phyloP scores from a whole-genome alignment of 192 early-diverging fungal species.

The Backusella liffmaniae region DNA sequence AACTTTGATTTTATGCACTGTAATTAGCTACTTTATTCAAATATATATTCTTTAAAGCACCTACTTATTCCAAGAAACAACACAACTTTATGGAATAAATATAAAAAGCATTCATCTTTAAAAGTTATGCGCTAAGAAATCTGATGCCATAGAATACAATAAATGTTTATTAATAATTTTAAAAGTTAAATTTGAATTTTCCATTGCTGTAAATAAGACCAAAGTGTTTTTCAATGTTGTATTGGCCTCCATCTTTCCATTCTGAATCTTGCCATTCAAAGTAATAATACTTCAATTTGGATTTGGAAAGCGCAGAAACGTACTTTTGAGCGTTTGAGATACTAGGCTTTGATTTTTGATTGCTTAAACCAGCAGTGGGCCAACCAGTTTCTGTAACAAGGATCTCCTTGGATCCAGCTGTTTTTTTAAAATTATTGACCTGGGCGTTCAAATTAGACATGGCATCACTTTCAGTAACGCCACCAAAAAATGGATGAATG shows the following conservation, averaged over 20 bases:
- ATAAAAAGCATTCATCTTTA: too few relatives aligned
- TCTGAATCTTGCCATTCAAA: conserved; percentile 58
- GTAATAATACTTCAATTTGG: conserved; percentile 51
- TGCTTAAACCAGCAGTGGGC: conserved; percentile 53
- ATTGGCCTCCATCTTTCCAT: conserved; percentile 44
- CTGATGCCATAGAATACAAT: not conserved
- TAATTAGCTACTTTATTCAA: too few relatives aligned
- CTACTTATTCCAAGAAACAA: too few relatives aligned
- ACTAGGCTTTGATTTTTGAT: conserved; percentile 41
- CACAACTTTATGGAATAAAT: too few relatives aligned
- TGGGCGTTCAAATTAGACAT: conserved; percentile 46
- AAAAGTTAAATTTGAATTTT: conserved; percentile 19
- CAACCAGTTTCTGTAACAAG: conserved; percentile 62
- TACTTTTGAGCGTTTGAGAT: conserved; percentile 43
- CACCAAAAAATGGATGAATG: conserved; percentile 60
- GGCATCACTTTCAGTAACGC: conserved; percentile 43
- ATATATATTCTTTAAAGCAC: too few relatives aligned
- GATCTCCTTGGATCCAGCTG: conserved; percentile 42
- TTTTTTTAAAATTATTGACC: conserved; percentile 43
- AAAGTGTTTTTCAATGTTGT: conserved; percentile 32
- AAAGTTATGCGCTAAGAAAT: not conserved
- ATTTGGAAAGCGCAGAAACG: conserved; percentile 43
- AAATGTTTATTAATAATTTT: not conserved
- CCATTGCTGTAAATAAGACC: conserved; percentile 26
- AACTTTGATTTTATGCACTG: too few relatives aligned